phyloP scores from a whole-genome alignment of 73 alveolate genomes.

The Tetrahymena elliotti region DNA sequence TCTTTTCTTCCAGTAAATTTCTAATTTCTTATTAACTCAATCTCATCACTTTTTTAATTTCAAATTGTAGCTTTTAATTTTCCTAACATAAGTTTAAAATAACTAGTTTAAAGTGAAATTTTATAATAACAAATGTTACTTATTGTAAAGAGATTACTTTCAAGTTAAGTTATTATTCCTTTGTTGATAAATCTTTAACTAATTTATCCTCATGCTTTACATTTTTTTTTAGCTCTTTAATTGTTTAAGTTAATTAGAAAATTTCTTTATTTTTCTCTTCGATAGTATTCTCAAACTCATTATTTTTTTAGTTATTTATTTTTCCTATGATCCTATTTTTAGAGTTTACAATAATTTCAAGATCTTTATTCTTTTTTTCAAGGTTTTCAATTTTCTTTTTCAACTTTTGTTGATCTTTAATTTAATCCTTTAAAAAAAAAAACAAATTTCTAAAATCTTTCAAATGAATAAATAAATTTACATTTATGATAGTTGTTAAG shows the following conservation, averaged over 20 bases:
- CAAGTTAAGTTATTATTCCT: not conserved
- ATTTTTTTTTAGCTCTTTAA: not conserved
- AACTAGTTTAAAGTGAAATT: too few relatives aligned
- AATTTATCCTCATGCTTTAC: not conserved
- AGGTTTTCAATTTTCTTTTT: not conserved
- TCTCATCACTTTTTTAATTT: not conserved
- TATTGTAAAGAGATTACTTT: not conserved
- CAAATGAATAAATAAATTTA: not conserved
- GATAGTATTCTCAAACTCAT: not conserved
- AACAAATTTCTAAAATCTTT: not conserved
- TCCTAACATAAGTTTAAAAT: too few relatives aligned
- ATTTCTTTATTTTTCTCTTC: not conserved
- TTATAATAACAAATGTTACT: not conserved
- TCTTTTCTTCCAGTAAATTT: not conserved
- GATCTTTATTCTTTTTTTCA: not conserved
- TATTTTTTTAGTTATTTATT: not conserved
- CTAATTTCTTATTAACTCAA: not conserved
- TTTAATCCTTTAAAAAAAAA: not conserved
- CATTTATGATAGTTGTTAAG: not conserved
- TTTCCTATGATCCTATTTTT: not conserved
- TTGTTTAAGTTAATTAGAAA: not conserved
- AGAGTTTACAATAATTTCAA: not conserved
- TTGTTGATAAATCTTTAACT: not conserved
- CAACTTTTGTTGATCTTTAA: not conserved
- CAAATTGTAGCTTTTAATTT: not conserved